These are phyloP conservation scores for Pelargonium nanum DNA, from an alignment of 345 rosid species.

Conservation along the genomic window DNA sequence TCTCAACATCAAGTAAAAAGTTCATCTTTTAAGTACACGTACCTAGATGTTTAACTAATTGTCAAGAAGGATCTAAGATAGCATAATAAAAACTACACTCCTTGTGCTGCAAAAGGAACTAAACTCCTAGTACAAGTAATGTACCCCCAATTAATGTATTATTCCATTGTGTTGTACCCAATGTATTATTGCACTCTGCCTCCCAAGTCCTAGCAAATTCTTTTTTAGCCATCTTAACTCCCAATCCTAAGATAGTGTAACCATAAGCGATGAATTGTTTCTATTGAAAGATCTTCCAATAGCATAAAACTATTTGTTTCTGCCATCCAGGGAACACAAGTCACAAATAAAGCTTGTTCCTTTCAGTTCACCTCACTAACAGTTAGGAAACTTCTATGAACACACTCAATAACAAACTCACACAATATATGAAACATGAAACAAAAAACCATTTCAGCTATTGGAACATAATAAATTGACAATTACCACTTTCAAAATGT, in stretches of 20 bases:
- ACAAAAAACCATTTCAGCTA: neutral
- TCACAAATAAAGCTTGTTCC: neutral
- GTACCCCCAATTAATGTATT: neutral
- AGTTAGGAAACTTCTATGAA: neutral
- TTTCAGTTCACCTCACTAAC: neutral
- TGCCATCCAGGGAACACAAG: neutral
- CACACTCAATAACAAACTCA: neutral
- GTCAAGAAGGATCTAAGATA: too few species aligned
- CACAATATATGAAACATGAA: neutral
- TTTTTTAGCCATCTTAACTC: too few species aligned
- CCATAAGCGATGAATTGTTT: neutral
- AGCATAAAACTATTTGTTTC: neutral
- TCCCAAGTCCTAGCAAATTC: neutral
- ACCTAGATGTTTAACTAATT: too few species aligned
- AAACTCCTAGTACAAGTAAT: neutral
- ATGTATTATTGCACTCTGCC: neutral
- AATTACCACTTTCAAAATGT: slow-evolving; percentile 35
- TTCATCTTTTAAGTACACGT: too few species aligned
- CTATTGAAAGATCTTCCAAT: neutral
- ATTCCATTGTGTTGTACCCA: neutral
- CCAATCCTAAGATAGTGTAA: too few species aligned
- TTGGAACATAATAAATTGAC: neutral
- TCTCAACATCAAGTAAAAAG: too few species aligned
- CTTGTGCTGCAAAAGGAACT: neutral
- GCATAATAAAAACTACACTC: too few species aligned